A percentile compares a stretch with the other conserved stretches of the same genome.
These are phyloP conservation scores for Microbotryomycetes sp. DNA, from an alignment of 1,284 basidiomycete genomes.

Conservation along the genomic window DNA sequence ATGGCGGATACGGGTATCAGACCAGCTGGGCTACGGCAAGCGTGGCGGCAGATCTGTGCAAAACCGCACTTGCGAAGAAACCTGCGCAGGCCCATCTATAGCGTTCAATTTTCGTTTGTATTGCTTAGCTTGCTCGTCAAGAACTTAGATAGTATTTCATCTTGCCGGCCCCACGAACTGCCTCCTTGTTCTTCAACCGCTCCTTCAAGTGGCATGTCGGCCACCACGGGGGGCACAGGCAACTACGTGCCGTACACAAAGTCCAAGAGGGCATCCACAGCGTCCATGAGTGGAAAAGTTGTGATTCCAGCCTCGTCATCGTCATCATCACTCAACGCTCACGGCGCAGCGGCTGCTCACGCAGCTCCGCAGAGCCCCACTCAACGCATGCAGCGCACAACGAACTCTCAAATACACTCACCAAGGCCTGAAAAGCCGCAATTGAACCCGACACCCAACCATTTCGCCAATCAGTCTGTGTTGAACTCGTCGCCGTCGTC, in stretches of 20 bases:
- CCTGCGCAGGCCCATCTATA: not conserved
- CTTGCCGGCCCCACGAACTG: not conserved
- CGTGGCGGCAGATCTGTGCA: constrained; percentile 52
- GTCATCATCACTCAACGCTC: not conserved
- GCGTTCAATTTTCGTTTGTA: not conserved
- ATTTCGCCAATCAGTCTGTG: not conserved
- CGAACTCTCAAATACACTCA: not conserved
- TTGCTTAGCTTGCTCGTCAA: no score
- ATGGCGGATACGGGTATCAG: constrained; percentile 62
- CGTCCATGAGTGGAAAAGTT: not conserved
- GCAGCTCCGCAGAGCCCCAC: no score
- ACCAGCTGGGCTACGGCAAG: constrained; percentile 65
- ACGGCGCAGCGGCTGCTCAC: constrained; percentile 7
- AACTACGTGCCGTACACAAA: constrained; percentile 10
- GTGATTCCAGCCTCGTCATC: no score
- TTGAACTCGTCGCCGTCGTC: not conserved
- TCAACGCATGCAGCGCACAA: no score
- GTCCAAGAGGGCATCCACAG: not conserved
- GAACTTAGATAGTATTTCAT: no score
- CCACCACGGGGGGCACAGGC: not conserved
- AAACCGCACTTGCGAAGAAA: constrained; percentile 1
- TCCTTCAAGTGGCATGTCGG: not conserved
- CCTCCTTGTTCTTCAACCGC: not conserved
- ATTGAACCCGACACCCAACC: no score
- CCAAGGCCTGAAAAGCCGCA: not conserved